These are phyloP conservation scores for Aeschynomene evenia DNA, from an alignment of 306 rosid genomes.

Conservation along the genomic window DNA sequence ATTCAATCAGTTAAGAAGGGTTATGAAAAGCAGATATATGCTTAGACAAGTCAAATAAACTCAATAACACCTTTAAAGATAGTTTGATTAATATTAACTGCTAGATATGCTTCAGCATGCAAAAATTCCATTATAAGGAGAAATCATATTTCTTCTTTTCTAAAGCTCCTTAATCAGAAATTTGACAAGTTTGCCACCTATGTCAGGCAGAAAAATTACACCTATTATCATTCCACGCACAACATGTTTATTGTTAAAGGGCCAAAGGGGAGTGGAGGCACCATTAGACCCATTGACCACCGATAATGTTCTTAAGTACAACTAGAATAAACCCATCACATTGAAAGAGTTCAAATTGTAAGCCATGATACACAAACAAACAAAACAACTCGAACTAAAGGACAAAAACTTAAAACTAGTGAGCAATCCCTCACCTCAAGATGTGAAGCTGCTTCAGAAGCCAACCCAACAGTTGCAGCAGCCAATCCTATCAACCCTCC, in stretches of 20 bases:
- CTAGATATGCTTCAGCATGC: not conserved
- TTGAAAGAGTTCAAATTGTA: not conserved
- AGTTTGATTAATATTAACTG: not conserved
- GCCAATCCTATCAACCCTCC: constrained; percentile 99
- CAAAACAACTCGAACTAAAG: not conserved
- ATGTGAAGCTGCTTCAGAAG: constrained; percentile 88
- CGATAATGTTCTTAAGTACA: not conserved
- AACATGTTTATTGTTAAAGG: not conserved
- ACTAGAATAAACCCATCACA: not conserved
- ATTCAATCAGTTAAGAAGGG: constrained; percentile 9
- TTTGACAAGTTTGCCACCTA: not conserved
- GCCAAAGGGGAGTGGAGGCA: too few relatives aligned
- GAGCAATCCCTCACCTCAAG: constrained; percentile 70
- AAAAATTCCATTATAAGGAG: not conserved
- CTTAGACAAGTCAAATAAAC: constrained; percentile 9
- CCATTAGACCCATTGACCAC: constrained; percentile 11
- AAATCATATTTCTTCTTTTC: not conserved
- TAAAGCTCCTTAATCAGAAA: constrained; percentile 17
- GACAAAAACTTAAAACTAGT: not conserved
- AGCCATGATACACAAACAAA: constrained; percentile 11
- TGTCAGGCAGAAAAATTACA: not conserved
- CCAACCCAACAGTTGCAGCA: constrained; percentile 99
- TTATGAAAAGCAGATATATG: constrained; percentile 10
- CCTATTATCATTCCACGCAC: constrained; percentile 8
- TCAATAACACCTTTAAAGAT: constrained; percentile 15